Conservation (phyloP, 805 yeast species). For the Ogataea paradorogensis region DNA sequence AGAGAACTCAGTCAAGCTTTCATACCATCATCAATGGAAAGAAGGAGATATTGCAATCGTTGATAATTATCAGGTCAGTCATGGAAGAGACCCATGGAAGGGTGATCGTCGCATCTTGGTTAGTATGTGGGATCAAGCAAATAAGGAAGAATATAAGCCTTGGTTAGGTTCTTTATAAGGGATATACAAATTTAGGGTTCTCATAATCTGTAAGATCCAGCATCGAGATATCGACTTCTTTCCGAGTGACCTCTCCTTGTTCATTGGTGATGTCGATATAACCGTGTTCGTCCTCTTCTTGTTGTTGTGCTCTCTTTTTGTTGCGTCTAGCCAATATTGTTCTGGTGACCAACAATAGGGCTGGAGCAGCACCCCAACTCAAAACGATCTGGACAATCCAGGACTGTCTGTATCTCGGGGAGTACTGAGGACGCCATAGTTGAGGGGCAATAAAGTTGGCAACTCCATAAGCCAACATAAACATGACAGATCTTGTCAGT, state of each 20-base stretch:
- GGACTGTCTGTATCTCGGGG: conserved; percentile 47
- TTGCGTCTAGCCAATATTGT: conserved; percentile 46
- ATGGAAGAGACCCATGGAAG: conserved; percentile 34
- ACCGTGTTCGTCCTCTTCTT: conserved; percentile 24
- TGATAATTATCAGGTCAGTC: conserved; percentile 36
- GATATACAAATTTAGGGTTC: conserved; percentile 50
- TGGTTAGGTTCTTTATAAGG: conserved; percentile 27
- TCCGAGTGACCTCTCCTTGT: conserved; percentile 19
- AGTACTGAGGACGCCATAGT: conserved; percentile 46
- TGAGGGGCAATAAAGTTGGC: conserved; percentile 57
- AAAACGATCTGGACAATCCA: conserved; percentile 57
- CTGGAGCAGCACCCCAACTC: conserved; percentile 46
- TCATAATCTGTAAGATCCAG: conserved; percentile 56
- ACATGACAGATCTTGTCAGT: conserved; percentile 45
- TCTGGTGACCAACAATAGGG: conserved; percentile 41
- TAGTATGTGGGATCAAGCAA: conserved; percentile 36
- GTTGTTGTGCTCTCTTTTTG: conserved; percentile 27
- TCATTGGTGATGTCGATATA: conserved; percentile 6
- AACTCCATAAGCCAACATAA: conserved; percentile 46
- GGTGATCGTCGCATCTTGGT: conserved; percentile 34
- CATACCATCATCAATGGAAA: conserved; percentile 32
- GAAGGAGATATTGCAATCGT: conserved; percentile 35
- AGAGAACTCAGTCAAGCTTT: conserved; percentile 20
- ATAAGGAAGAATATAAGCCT: conserved; percentile 23
- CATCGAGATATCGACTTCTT: conserved; percentile 41